Conservation (phyloP, 108 stramenopile species). For the Phaeodactylum tricornutum region DNA sequence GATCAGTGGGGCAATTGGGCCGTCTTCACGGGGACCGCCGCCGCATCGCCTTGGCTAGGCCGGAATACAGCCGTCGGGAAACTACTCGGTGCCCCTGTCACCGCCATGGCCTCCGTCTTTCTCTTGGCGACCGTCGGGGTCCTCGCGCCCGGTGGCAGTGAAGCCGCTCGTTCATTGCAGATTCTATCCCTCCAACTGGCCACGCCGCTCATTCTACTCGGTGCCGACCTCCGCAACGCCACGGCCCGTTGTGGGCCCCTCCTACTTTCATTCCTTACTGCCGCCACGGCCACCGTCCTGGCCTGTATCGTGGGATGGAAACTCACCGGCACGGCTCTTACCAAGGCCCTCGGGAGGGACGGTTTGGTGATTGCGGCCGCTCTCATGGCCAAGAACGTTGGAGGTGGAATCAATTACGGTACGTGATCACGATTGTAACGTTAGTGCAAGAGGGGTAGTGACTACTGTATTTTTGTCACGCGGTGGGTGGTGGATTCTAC, state of each 20-base stretch:
- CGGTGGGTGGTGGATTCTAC: too few species aligned
- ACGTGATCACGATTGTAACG: too few species aligned
- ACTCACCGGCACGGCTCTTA: conserved; percentile 9
- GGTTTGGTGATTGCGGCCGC: conserved; percentile 63
- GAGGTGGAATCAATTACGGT: conserved; percentile 79
- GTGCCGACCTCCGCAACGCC: conserved; percentile 42
- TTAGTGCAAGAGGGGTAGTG: too few species aligned
- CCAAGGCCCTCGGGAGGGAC: conserved; percentile 25
- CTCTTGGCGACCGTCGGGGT: conserved; percentile 52
- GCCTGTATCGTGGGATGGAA: conserved; percentile 44
- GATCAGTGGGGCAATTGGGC: conserved; percentile 68
- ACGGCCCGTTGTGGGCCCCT: conserved; percentile 34
- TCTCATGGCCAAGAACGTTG: conserved; percentile 74
- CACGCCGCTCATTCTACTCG: conserved; percentile 66
- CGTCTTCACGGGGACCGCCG: conserved; percentile 27
- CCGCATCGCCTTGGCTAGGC: conserved; percentile 45
- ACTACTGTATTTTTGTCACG: too few species aligned
- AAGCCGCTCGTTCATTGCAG: conserved; percentile 34
- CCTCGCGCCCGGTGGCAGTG: conserved; percentile 45
- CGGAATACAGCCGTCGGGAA: conserved; percentile 39
- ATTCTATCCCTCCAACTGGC: conserved; percentile 39
- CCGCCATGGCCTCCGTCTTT: conserved; percentile 75
- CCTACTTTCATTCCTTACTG: conserved; percentile 44
- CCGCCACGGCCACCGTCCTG: conserved; percentile 43
- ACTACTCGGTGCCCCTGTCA: conserved; percentile 68